These are phyloP conservation scores for Zymoseptoria brevis DNA, from an alignment of 2,329 filamentous ascomycete genomes.

Conservation along the genomic window DNA sequence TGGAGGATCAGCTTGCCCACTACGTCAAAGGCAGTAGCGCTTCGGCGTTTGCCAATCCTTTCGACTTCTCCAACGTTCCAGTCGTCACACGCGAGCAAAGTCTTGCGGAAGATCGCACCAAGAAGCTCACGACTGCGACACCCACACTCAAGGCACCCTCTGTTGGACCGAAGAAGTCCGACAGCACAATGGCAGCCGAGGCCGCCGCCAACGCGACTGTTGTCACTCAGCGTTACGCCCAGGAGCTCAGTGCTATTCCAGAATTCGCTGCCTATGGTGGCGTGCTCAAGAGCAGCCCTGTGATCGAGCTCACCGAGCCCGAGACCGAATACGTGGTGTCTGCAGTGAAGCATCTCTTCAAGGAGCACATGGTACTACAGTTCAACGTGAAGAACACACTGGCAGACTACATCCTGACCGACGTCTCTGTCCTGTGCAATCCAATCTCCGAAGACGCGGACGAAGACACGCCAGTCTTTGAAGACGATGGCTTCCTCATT, in stretches of 20 bases:
- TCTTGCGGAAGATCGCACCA: slow-evolving; percentile 88
- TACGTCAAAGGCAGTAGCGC: slow-evolving; percentile 93
- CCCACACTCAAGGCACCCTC: slow-evolving; percentile 92
- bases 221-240: slow-evolving; percentile 77
- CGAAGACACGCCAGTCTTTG: slow-evolving; percentile 70
- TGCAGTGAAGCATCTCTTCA: slow-evolving; percentile 95
- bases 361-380: slow-evolving; percentile 89
- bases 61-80: slow-evolving; percentile 85
- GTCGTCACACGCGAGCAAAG: slow-evolving; percentile 94
- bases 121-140: slow-evolving; percentile 89
- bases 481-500: slow-evolving; percentile 80
- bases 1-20: slow-evolving; percentile 95
- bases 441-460: slow-evolving; percentile 71
- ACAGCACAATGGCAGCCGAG: slow-evolving; percentile 64
- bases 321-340: slow-evolving; percentile 96
- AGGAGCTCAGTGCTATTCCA: slow-evolving; percentile 79
- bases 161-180: slow-evolving; percentile 65
- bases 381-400: slow-evolving; percentile 98
- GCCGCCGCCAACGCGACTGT: slow-evolving; percentile 65
- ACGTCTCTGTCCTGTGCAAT: slow-evolving; percentile 74
- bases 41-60: slow-evolving; percentile 72
- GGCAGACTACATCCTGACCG: slow-evolving; percentile 79
- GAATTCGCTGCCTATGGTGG: slow-evolving; percentile 84
- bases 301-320: slow-evolving; percentile 87
- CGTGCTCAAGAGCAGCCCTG: slow-evolving; percentile 81